Conservation (phyloP, 208 protist species). For the Tritrichomonas musculus region DNA sequence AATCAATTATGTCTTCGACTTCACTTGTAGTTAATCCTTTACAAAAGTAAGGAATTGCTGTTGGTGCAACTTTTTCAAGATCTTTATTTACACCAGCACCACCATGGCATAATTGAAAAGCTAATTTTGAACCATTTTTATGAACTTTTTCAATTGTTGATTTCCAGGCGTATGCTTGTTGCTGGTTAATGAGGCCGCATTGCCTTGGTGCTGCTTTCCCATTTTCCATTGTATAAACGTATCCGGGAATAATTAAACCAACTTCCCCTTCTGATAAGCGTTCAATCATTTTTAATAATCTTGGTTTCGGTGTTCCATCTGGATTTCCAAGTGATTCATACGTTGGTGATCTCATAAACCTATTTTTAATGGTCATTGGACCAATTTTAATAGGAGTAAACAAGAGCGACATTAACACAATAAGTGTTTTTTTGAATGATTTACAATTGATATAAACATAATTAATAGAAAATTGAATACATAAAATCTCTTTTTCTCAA, state of each 20-base stretch:
- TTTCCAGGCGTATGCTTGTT: neutral
- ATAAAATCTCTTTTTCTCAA: too few species aligned
- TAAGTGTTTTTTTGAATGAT: too few species aligned
- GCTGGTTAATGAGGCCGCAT: neutral
- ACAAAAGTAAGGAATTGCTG: too few species aligned
- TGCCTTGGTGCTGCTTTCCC: neutral
- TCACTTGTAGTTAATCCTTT: too few species aligned
- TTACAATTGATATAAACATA: too few species aligned
- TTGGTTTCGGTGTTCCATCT: neutral
- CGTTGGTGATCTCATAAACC: constrained; percentile 7
- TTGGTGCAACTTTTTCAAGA: too few species aligned
- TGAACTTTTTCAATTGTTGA: neutral
- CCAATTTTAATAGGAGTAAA: neutral
- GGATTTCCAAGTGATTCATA: neutral
- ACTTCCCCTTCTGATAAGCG: neutral
- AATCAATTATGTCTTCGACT: too few species aligned
- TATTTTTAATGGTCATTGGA: neutral
- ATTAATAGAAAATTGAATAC: too few species aligned
- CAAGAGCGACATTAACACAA: neutral
- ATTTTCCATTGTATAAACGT: neutral
- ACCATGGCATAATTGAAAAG: too few species aligned
- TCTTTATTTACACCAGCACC: too few species aligned
- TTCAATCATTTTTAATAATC: neutral
- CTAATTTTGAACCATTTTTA: too few species aligned
- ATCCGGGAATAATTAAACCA: constrained; percentile 22